These are phyloP conservation scores for Candida glucosophila DNA, from an alignment of 1,139 yeast species.

Conservation along the genomic window DNA sequence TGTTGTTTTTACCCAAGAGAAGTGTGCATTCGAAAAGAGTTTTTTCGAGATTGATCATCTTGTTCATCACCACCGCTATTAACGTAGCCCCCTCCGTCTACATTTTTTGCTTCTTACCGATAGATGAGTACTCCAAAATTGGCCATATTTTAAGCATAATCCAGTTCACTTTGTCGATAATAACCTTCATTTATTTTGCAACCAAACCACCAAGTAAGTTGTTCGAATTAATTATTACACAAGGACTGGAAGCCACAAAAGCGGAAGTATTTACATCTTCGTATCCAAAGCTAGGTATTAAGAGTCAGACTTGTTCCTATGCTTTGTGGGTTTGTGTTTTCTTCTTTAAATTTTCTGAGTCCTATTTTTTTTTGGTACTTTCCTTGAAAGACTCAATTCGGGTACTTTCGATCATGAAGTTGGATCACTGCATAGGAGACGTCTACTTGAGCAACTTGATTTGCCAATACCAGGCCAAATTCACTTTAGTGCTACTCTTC, in stretches of 20 bases:
- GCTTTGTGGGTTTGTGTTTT: slow-evolving; percentile 65
- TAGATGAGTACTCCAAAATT: slow-evolving; percentile 37
- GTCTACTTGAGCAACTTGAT: slow-evolving; percentile 29
- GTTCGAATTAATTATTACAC: slow-evolving; percentile 21
- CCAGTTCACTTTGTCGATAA: slow-evolving; percentile 53
- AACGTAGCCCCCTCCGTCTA: slow-evolving; percentile 59
- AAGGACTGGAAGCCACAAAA: slow-evolving; percentile 5
- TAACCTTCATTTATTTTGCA: slow-evolving; percentile 55
- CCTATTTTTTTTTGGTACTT: slow-evolving; percentile 45
- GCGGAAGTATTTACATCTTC: slow-evolving; percentile 34
- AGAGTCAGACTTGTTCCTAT: slow-evolving; percentile 49
- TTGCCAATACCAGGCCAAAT: slow-evolving; percentile 31
- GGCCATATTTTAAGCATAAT: slow-evolving; percentile 47
- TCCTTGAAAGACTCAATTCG: slow-evolving; percentile 42
- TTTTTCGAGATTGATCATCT: slow-evolving; percentile 31
- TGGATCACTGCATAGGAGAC: slow-evolving; percentile 37
- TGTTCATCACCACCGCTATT: slow-evolving; percentile 34
- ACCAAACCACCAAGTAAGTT: slow-evolving; percentile 42
- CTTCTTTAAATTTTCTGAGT: slow-evolving; percentile 66
- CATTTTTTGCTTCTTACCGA: slow-evolving; percentile 44
- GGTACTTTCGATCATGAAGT: slow-evolving; percentile 33
- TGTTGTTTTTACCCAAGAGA: slow-evolving; percentile 54
- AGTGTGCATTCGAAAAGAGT: slow-evolving; percentile 62
- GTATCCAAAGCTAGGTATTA: slow-evolving; percentile 44
- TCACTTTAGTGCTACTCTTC: slow-evolving; percentile 29